phyloP scores from a whole-genome alignment of 257 asterid species.

The Mentha longifolia region DNA sequence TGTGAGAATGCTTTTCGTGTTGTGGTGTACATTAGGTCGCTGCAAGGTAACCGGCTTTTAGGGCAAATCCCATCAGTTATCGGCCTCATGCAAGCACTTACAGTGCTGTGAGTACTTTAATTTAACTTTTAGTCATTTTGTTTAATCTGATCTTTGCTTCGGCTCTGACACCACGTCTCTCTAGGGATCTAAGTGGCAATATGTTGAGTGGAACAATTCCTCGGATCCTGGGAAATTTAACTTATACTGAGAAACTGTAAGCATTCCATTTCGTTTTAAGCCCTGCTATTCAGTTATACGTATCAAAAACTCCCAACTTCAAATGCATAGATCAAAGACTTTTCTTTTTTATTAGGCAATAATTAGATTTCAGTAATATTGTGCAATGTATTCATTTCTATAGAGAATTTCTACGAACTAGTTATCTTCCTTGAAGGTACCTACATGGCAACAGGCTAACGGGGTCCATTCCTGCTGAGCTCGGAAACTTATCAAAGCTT shows the following conservation, averaged over 20 bases:
- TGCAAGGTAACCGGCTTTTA: constrained; percentile 61
- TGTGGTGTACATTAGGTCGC: constrained; percentile 40
- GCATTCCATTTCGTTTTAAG: constrained; percentile 21
- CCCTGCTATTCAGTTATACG: too few species aligned
- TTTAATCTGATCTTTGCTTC: not conserved
- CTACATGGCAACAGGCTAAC: constrained; percentile 83
- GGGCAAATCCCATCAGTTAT: constrained; percentile 82
- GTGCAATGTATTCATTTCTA: not conserved
- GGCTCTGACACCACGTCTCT: not conserved
- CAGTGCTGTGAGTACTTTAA: constrained; percentile 71
- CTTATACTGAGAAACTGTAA: constrained; percentile 88
- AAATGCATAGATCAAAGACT: too few species aligned
- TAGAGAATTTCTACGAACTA: not conserved
- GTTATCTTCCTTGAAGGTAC: constrained; percentile 51
- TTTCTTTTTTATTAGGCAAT: too few species aligned
- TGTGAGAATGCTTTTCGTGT: not conserved
- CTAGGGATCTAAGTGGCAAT: constrained; percentile 85
- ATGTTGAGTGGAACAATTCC: constrained; percentile 82
- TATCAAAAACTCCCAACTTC: too few species aligned
- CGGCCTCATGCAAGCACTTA: constrained; percentile 98
- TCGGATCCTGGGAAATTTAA: constrained; percentile 81
- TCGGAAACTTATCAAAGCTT: constrained; percentile 87
- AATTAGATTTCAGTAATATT: not conserved
- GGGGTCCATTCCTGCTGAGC: constrained; percentile 87
- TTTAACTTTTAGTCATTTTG: too few species aligned